A percentile compares a stretch with the other conserved stretches of the same genome.
Evolutionary conservation across 345 rosid genomes (phyloP).

Genomic region (Corchorus olitorius): DNA sequence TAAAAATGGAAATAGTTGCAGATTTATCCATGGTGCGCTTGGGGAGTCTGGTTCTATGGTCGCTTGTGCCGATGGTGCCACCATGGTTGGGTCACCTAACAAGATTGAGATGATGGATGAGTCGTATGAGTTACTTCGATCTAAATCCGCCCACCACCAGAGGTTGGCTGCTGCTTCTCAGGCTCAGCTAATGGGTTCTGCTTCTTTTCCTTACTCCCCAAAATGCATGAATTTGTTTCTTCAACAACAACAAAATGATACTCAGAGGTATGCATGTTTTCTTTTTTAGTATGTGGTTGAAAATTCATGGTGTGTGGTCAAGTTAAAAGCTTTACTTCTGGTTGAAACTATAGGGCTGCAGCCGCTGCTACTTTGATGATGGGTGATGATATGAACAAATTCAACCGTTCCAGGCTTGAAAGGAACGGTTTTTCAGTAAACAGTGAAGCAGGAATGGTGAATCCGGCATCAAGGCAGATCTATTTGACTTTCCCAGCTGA

Average conservation of each 20-base stretch:
- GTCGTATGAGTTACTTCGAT: slow-evolving; percentile 75
- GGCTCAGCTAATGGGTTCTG: slow-evolving; percentile 52
- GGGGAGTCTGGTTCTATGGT: slow-evolving; percentile 40
- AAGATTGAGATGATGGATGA: slow-evolving; percentile 68
- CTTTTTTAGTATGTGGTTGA: neutral
- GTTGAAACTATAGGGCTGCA: slow-evolving; percentile 9
- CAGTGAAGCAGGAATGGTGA: slow-evolving; percentile 45
- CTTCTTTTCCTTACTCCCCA: slow-evolving; percentile 68
- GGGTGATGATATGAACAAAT: slow-evolving; percentile 71
- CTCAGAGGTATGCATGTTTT: slow-evolving; percentile 53
- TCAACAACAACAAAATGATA: slow-evolving; percentile 63
- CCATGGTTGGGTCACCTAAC: slow-evolving; percentile 68
- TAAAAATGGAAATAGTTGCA: slow-evolving; percentile 81
- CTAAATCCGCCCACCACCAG: slow-evolving; percentile 80
- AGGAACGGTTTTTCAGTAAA: slow-evolving; percentile 55
- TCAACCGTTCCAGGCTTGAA: slow-evolving; percentile 76
- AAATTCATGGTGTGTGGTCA: neutral
- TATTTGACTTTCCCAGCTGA: slow-evolving; percentile 97
- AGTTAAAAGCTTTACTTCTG: neutral
- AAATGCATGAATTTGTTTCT: slow-evolving; percentile 61
- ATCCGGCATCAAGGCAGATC: slow-evolving; percentile 95
- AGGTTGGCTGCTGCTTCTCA: slow-evolving; percentile 58
- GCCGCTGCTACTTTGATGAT: slow-evolving; percentile 72
- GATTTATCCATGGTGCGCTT: slow-evolving; percentile 64
- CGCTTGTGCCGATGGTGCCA: slow-evolving; percentile 35